A percentile compares a stretch with the other conserved stretches of the same genome.
Conservation (phyloP, 805 yeast genomes). For the Tetrapisispora phaffii region DNA sequence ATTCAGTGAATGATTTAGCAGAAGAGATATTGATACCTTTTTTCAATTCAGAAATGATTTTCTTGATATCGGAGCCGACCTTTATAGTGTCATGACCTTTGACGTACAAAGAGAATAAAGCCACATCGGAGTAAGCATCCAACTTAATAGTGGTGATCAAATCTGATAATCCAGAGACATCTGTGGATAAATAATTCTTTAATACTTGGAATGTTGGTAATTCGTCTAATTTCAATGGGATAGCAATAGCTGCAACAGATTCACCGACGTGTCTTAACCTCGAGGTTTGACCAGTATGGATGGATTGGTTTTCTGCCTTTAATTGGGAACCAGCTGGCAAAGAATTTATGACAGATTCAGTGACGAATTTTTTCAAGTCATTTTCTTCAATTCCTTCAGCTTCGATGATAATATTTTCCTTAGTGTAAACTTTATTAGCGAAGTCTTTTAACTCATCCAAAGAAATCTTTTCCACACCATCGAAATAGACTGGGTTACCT, state of each 20-base stretch:
- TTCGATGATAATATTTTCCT: constrained; percentile 58
- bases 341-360: constrained; percentile 48
- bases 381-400: constrained; percentile 65
- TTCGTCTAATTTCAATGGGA: constrained; percentile 58
- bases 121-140: constrained; percentile 64
- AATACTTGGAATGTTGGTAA: constrained; percentile 62
- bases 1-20: constrained; percentile 46
- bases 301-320: constrained; percentile 32
- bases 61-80: constrained; percentile 52
- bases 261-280: constrained; percentile 54
- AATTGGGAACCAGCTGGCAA: constrained; percentile 50
- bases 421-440: constrained; percentile 59
- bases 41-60: constrained; percentile 44
- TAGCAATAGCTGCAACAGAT: constrained; percentile 70
- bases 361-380: constrained; percentile 60
- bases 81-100: constrained; percentile 47
- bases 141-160: constrained; percentile 45
- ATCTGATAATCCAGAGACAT: constrained; percentile 47
- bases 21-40: constrained; percentile 47
- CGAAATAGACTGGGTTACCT: constrained; percentile 73
- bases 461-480: constrained; percentile 49
- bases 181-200: constrained; percentile 52
- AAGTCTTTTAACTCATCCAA: constrained; percentile 56
- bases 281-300: constrained; percentile 53
- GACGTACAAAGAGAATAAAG: constrained; percentile 65